Conservation (phyloP, 345 rosid species). For the Eucalyptus regnans region DNA sequence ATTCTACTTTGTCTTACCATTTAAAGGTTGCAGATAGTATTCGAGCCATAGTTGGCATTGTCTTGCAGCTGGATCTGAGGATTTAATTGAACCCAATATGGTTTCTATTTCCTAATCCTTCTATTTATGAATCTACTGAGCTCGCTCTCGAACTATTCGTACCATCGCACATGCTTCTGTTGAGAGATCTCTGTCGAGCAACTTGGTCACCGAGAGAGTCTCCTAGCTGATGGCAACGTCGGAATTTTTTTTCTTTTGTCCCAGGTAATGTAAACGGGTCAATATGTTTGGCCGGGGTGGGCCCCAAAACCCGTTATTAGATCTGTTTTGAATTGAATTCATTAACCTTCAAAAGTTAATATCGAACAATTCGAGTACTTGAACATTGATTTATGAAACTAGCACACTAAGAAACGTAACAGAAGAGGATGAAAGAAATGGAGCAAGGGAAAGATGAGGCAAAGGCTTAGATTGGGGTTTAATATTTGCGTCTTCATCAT, state of each 20-base stretch:
- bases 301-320: too few species aligned
- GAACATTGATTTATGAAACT: too few species aligned
- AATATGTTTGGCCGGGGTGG: too few species aligned
- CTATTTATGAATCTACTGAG: not conserved
- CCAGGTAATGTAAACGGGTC: too few species aligned
- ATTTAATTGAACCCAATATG: not conserved
- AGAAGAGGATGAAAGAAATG: too few species aligned
- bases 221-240: not conserved
- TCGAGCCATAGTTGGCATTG: not conserved
- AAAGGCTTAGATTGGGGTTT: too few species aligned
- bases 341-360: too few species aligned
- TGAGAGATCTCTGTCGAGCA: not conserved
- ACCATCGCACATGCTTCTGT: not conserved
- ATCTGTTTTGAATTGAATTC: too few species aligned
- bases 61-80: not conserved
- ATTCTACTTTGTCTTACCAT: not conserved
- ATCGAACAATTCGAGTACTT: too few species aligned
- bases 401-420: not conserved
- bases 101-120: not conserved
- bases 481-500: too few species aligned
- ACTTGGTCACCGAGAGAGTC: not conserved
- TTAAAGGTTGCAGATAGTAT: not conserved
- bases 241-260: too few species aligned
- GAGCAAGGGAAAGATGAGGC: too few species aligned
- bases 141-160: not conserved